Conservation (phyloP, 202 grass and related monocot genomes). For the Carex arenaria region DNA sequence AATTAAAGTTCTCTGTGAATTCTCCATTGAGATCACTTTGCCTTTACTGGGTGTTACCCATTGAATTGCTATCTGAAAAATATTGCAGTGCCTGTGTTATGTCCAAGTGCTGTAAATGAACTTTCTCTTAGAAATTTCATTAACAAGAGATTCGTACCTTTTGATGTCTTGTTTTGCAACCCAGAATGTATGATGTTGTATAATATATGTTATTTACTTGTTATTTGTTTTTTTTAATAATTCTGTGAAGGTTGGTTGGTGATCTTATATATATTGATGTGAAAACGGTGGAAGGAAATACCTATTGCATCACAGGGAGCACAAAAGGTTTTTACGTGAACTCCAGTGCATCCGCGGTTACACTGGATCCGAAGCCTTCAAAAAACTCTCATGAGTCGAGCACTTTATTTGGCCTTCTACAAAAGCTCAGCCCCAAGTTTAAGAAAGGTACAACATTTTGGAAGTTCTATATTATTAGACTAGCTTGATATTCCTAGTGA, state of each 20-base stretch:
- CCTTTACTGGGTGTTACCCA: neutral
- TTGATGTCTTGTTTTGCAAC: neutral
- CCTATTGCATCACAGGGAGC: conserved; percentile 84
- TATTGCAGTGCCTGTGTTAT: neutral
- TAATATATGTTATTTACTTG: neutral
- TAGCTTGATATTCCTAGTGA: neutral
- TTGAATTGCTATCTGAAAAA: neutral
- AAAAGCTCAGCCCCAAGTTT: conserved; percentile 90
- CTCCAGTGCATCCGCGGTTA: conserved; percentile 40
- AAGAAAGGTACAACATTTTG: conserved; percentile 72
- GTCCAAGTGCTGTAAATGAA: neutral
- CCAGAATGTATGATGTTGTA: neutral
- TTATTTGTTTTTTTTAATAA: neutral
- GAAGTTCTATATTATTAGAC: neutral
- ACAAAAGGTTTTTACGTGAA: conserved; percentile 94
- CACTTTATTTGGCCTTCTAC: conserved; percentile 74
- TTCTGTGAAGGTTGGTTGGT: conserved; percentile 56
- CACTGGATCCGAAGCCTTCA: conserved; percentile 69
- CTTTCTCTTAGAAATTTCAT: neutral
- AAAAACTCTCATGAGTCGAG: conserved; percentile 70
- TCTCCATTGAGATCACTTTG: neutral
- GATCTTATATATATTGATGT: conserved; percentile 97
- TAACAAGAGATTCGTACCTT: neutral
- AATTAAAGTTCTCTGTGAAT: neutral
- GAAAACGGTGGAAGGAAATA: conserved; percentile 79